Percentiles rank a stretch among this genome's conserved stretches.
Conservation (phyloP, 805 yeast genomes). For the Starmerella stellata region DNA sequence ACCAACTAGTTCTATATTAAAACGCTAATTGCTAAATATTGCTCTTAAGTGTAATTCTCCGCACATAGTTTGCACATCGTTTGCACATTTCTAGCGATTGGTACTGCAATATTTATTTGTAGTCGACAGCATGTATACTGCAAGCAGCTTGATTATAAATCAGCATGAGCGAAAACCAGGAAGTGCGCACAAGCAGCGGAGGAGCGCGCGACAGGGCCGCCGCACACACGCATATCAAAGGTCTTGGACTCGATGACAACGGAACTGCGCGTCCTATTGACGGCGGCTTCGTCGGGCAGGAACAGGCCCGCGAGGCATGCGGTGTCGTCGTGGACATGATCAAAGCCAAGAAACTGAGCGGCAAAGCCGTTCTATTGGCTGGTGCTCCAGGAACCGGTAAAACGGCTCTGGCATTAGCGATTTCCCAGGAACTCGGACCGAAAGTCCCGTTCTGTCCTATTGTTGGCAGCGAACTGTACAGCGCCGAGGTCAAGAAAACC, state of each 20-base stretch:
- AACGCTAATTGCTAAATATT: no score
- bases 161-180: constrained; percentile 57
- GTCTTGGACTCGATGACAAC: constrained; percentile 79
- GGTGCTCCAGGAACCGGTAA: constrained; percentile 99
- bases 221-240: constrained; percentile 92
- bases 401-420: constrained; percentile 89
- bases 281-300: constrained; percentile 76
- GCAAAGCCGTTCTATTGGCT: constrained; percentile 85
- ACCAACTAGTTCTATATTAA: no score
- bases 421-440: constrained; percentile 89
- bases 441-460: constrained; percentile 96
- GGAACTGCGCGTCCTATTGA: constrained; percentile 70
- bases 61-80: no score
- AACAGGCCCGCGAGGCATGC: constrained; percentile 58
- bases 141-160: no score
- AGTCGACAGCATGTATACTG: no score
- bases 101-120: no score
- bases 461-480: constrained; percentile 83
- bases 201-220: constrained; percentile 58
- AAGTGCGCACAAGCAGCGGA: constrained; percentile 38
- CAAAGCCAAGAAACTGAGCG: constrained; percentile 81
- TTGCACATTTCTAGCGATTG: no score
- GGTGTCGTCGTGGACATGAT: constrained; percentile 89
- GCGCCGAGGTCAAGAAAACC: constrained; percentile 94
- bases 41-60: no score